Evolutionary conservation across 495 filamentous ascomycete species (phyloP).

Genomic region (Evansstolkia leycettana): DNA sequence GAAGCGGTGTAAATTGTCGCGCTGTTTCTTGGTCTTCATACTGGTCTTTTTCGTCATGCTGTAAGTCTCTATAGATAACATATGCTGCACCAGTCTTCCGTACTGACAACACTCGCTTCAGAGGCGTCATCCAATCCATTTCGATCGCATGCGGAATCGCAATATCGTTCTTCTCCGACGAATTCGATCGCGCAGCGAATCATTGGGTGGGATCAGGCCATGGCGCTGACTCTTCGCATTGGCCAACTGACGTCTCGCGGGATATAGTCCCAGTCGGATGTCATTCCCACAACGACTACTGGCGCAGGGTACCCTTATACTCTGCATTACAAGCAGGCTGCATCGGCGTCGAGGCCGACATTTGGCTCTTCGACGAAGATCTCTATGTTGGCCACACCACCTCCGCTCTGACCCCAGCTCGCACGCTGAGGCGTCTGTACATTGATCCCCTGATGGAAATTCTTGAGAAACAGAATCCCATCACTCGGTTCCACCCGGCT

Average conservation of each 20-base stretch:
- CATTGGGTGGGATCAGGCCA: constrained; percentile 35
- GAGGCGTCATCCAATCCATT: constrained; percentile 35
- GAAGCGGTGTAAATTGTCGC: neutral
- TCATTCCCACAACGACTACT: constrained; percentile 85
- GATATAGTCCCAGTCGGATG: constrained; percentile 58
- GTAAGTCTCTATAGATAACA: constrained; percentile 13
- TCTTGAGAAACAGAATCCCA: constrained; percentile 38
- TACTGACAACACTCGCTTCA: constrained; percentile 3
- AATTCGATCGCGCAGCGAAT: constrained; percentile 35
- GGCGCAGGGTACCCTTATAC: constrained; percentile 58
- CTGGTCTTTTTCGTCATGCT: constrained; percentile 26
- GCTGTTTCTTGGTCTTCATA: constrained; percentile 10
- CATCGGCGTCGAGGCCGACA: constrained; percentile 68
- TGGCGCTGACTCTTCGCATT: constrained; percentile 37
- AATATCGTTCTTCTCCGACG: constrained; percentile 42
- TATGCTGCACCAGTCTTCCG: neutral
- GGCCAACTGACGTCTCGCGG: constrained; percentile 65
- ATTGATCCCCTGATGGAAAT: constrained; percentile 40
- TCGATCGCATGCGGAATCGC: constrained; percentile 39
- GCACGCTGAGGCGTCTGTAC: constrained; percentile 43
- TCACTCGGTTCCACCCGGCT: constrained; percentile 16
- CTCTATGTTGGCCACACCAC: constrained; percentile 47
- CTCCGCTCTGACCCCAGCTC: constrained; percentile 29
- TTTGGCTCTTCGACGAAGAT: constrained; percentile 67
- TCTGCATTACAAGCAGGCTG: constrained; percentile 55